A percentile compares a stretch with the other conserved stretches of the same genome.
These are phyloP conservation scores for Colletotrichum endophyticum DNA, from an alignment of 2,329 filamentous ascomycete species.

Conservation along the genomic window DNA sequence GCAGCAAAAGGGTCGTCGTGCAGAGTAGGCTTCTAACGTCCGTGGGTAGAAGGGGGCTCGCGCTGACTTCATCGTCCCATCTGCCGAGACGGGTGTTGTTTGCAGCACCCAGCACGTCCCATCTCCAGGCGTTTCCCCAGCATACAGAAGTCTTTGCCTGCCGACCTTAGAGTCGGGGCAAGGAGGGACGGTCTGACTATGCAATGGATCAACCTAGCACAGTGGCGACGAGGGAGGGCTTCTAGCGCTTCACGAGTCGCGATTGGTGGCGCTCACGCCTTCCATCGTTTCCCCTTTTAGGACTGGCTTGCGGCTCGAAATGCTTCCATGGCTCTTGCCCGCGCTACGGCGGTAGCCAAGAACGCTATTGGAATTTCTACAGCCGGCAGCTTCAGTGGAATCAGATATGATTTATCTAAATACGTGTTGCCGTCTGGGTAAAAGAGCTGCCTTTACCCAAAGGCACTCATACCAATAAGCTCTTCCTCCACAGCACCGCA, in stretches of 20 bases:
- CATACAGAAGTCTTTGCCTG: not conserved
- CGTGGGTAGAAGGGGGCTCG: not conserved
- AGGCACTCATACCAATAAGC: not conserved
- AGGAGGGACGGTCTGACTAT: not conserved
- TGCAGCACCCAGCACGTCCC: not conserved
- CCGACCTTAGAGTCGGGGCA: not conserved
- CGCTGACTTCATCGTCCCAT: not conserved
- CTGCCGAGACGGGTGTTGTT: slow-evolving; percentile 11
- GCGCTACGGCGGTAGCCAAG: not conserved
- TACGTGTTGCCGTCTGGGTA: not conserved
- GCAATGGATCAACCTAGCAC: not conserved
- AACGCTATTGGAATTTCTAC: not conserved
- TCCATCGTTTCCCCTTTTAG: not conserved
- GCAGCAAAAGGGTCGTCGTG: not conserved
- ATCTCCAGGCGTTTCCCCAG: not conserved
- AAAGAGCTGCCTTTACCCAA: not conserved
- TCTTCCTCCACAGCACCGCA: not conserved
- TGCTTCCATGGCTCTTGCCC: not conserved
- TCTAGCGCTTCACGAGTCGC: not conserved
- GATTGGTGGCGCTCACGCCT: not conserved
- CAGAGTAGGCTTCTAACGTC: not conserved
- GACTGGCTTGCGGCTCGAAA: not conserved
- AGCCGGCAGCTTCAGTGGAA: not conserved
- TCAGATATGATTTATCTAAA: not conserved
- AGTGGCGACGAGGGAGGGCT: not conserved